Percentiles rank a stretch among this genome's conserved stretches.
These are phyloP conservation scores for Clavispora carvajalis DNA, from an alignment of 805 yeast genomes.

Conservation along the genomic window DNA sequence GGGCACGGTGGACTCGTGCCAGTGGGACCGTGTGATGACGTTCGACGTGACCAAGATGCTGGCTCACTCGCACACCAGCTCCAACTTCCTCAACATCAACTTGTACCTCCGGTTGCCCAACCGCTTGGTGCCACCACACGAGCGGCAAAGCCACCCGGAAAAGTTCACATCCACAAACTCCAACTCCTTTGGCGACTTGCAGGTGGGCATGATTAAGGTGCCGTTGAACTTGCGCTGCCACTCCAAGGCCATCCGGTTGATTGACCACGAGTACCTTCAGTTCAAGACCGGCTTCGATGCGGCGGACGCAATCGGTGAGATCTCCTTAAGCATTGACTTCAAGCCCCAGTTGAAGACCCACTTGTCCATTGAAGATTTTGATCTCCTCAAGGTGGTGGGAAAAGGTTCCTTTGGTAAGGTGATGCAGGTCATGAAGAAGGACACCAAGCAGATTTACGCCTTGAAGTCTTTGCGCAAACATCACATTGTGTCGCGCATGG, in stretches of 20 bases:
- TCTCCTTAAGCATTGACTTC: slow-evolving; percentile 63
- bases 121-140: slow-evolving; percentile 44
- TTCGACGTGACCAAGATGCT: slow-evolving; percentile 67
- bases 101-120: slow-evolving; percentile 76
- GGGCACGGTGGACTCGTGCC: slow-evolving; percentile 73
- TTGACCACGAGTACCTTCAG: slow-evolving; percentile 51
- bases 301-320: slow-evolving; percentile 41
- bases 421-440: slow-evolving; percentile 96
- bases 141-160: slow-evolving; percentile 22
- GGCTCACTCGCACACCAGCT: slow-evolving; percentile 31
- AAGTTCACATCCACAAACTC: slow-evolving; percentile 31
- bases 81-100: slow-evolving; percentile 62
- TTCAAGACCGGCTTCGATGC: slow-evolving; percentile 40
- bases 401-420: slow-evolving; percentile 98
- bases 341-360: slow-evolving; percentile 59
- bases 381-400: slow-evolving; percentile 89
- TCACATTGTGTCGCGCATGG: slow-evolving; percentile 89
- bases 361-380: slow-evolving; percentile 86
- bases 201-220: slow-evolving; percentile 66
- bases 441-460: slow-evolving; percentile 92
- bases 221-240: slow-evolving; percentile 53
- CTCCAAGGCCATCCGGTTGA: slow-evolving; percentile 47
- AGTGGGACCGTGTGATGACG: slow-evolving; percentile 83
- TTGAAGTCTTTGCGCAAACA: slow-evolving; percentile 90
- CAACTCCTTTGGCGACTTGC: slow-evolving; percentile 55